Evolutionary conservation across 1,284 basidiomycete species (phyloP), one percentile per base, ranked within the genome.

Genomic region (Psilocybe mexicana): DNA sequence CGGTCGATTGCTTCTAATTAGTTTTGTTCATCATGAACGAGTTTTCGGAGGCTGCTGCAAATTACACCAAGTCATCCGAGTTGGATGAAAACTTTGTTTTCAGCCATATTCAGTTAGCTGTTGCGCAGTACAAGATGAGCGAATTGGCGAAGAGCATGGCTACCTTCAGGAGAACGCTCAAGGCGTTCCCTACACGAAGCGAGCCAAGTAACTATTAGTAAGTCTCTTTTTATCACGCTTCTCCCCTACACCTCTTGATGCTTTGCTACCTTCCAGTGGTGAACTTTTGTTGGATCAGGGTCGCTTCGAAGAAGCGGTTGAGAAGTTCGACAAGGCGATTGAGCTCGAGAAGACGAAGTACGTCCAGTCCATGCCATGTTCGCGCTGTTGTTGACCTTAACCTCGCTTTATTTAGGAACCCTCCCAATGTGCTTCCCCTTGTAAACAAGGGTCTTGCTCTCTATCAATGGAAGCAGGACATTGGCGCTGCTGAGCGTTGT

Each of bases 391-490:
- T 40, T 46, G 57, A 36, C 1, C n/a, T n/a, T 46, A 36, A 43
- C 12, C 54, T n/a, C 2, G 7, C n/a, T 18, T 12, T 24, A 2
- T 23, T n/a, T 66, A 85, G 80, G 65, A 74, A 80, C 24, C 81
- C 85, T 28, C 86, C 88, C 11, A 96, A 96, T 70, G 93, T 94
- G n/a, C 81, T 96, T 2, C 92, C 96, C 0, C 82, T 97, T 62
- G 96, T 99, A 63, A 99, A 99, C 87, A 98, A 98, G 75, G 96
- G 96, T 23, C 86, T 99, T 26, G 91, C 94, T 0, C 71, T 98
- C 52, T 98, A 91, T 84, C 96, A 98, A 78, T 96, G 92, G 92
- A 93, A 94, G 74, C 92, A 96, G 72, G 94, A 98, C 70, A 83
- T 93, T 55, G 78, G 75, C 2, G 86, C 84, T 0, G 96, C 96